Evolutionary conservation across 495 filamentous ascomycete genomes (phyloP).

Genomic region (Neurospora africana): DNA sequence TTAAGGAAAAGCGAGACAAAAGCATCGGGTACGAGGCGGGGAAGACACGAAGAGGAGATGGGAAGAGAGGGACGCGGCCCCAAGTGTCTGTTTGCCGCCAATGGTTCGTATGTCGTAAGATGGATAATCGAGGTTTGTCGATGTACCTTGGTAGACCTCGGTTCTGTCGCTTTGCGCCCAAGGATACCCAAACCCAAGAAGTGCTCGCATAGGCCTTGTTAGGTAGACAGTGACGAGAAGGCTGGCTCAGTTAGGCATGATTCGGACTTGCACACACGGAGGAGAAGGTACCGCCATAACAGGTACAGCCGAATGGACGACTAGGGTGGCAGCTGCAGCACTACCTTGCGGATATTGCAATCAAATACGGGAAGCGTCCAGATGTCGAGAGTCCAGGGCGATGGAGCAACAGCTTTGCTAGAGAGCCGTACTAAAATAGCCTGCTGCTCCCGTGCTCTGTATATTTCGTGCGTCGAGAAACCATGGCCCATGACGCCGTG

Average conservation of each 20-base stretch:
- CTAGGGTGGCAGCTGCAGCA: neutral
- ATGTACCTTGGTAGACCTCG: neutral
- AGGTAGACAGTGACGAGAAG: neutral
- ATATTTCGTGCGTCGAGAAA: neutral
- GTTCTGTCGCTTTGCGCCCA: neutral
- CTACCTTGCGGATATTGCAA: neutral
- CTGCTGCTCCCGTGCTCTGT: neutral
- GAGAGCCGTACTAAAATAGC: neutral
- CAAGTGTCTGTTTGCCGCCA: neutral
- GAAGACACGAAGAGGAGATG: neutral
- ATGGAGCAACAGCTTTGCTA: neutral
- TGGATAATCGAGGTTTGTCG: neutral
- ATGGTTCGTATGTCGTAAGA: neutral
- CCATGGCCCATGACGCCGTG: neutral
- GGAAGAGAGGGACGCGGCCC: neutral
- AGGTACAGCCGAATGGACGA: neutral
- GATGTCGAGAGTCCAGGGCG: neutral
- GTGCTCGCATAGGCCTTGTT: neutral
- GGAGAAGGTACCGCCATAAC: neutral
- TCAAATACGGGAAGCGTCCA: neutral
- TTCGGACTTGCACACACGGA: neutral
- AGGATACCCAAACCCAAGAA: neutral
- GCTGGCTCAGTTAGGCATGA: neutral
- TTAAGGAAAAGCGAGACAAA: neutral
- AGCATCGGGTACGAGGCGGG: neutral